Evolutionary conservation across 805 yeast species (phyloP).

Genomic region (Metschnikowia gelsemii): DNA sequence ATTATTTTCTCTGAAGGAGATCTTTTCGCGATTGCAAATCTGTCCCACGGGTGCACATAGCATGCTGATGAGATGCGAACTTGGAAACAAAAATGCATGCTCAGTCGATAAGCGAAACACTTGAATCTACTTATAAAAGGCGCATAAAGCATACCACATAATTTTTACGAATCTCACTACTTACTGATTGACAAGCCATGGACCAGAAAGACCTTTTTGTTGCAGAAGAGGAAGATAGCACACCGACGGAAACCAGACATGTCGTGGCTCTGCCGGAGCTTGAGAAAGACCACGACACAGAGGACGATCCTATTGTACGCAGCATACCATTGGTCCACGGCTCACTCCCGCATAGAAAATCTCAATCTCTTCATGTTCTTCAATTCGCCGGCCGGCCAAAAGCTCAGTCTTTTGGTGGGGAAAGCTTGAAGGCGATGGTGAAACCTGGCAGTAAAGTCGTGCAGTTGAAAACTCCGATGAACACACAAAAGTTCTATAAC

Average conservation of each 20-base stretch:
- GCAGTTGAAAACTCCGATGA: constrained; percentile 76
- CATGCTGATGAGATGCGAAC: constrained; percentile 6
- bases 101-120: neutral
- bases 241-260: neutral
- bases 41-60: constrained; percentile 2
- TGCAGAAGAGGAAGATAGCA: constrained; percentile 20
- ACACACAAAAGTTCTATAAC: constrained; percentile 67
- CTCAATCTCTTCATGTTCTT: constrained; percentile 36
- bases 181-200: neutral
- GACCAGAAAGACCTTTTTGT: constrained; percentile 19
- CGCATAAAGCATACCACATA: neutral
- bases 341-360: constrained; percentile 22
- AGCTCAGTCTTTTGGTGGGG: constrained; percentile 36
- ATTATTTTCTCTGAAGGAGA: too few relatives aligned
- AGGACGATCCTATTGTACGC: constrained; percentile 41
- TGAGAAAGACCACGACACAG: constrained; percentile 4
- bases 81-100: neutral
- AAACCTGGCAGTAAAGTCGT: constrained; percentile 63
- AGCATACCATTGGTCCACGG: constrained; percentile 38
- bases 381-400: constrained; percentile 50
- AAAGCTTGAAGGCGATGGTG: constrained; percentile 45
- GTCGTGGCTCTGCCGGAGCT: neutral
- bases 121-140: neutral
- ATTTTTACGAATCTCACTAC: neutral
- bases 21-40: neutral